These are phyloP conservation scores for Fragaria iinumae DNA, from an alignment of 306 rosid genomes.

Conservation along the genomic window DNA sequence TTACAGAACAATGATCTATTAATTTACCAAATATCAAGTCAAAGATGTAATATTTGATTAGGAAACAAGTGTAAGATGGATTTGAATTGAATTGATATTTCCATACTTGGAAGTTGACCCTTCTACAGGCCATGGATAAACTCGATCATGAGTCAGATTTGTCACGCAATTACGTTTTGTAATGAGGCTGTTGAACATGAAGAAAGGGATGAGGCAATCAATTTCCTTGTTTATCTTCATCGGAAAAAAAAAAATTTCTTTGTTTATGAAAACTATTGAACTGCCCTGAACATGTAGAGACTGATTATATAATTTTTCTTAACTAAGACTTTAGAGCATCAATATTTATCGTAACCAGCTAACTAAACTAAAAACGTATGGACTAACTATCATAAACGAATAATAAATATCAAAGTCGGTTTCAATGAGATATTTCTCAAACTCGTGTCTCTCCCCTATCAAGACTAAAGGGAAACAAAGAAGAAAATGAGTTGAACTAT, in stretches of 20 bases:
- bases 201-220: background rate
- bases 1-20: background rate
- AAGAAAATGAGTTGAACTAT: too few relatives aligned
- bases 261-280: background rate
- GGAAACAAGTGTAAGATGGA: background rate
- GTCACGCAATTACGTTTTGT: background rate
- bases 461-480: too few relatives aligned
- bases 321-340: background rate
- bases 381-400: too few relatives aligned
- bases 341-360: background rate
- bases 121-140: background rate
- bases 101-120: background rate
- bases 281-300: background rate
- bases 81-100: background rate
- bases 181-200: background rate
- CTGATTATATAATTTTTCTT: background rate
- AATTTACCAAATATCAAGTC: slow-evolving; percentile 3
- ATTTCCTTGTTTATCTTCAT: background rate
- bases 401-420: too few relatives aligned
- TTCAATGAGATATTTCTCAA: too few relatives aligned
- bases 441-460: background rate
- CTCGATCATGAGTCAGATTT: background rate
- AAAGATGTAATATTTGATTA: background rate
- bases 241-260: background rate
- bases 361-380: background rate